Evolutionary conservation across 805 yeast genomes (phyloP).

Genomic region (Zygosaccharomyces kombuchaensis): DNA sequence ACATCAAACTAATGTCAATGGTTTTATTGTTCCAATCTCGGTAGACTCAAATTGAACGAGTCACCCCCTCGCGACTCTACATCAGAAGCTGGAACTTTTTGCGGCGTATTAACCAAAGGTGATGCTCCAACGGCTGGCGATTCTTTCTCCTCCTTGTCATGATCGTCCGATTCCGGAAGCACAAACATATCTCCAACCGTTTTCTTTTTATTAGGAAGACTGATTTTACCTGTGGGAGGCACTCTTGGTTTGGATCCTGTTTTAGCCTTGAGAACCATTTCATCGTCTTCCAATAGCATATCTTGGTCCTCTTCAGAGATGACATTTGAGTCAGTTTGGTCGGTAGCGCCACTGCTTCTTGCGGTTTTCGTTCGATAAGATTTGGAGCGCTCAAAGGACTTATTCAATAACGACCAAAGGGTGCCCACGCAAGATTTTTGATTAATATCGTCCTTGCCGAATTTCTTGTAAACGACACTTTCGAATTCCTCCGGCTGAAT

Average conservation of each 20-base stretch:
- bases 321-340: conserved; percentile 23
- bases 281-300: conserved; percentile 75
- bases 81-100: not conserved
- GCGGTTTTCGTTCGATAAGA: conserved; percentile 41
- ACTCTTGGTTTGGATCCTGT: conserved; percentile 65
- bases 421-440: conserved; percentile 47
- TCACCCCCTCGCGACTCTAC: conserved; percentile 8
- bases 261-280: conserved; percentile 72
- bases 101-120: not conserved
- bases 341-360: conserved; percentile 34
- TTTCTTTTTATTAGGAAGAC: conserved; percentile 67
- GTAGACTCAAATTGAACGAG: conserved; percentile 24
- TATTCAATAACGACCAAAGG: conserved; percentile 51
- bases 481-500: conserved; percentile 63
- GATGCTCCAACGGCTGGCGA: conserved; percentile 2
- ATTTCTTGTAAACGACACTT: conserved; percentile 47
- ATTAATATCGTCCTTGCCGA: conserved; percentile 49
- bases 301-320: conserved; percentile 34
- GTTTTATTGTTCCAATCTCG: conserved; percentile 13
- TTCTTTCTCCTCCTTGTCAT: conserved; percentile 8
- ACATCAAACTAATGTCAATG: not conserved
- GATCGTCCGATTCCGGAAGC: conserved; percentile 37
- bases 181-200: conserved; percentile 51
- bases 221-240: conserved; percentile 87
- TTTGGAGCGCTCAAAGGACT: conserved; percentile 41